phyloP scores from a whole-genome alignment of 208 protist species.

The Crithidia expoeki region DNA sequence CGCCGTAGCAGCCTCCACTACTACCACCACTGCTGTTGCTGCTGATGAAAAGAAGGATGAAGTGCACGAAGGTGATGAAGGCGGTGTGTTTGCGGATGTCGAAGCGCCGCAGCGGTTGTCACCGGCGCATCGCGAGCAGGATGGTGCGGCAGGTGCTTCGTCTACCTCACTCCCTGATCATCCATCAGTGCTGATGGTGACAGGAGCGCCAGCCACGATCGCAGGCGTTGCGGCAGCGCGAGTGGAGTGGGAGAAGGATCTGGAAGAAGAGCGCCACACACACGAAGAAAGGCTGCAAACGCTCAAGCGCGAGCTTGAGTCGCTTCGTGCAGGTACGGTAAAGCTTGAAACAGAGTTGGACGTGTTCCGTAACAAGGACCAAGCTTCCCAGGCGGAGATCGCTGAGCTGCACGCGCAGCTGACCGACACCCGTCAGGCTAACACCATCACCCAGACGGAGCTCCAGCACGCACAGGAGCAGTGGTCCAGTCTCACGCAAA shows the following conservation, averaged over 20 bases:
- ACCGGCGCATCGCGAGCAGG: not conserved
- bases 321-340: not conserved
- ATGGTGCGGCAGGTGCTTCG: not conserved
- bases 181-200: not conserved
- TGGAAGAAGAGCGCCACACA: slow-evolving; percentile 5
- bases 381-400: slow-evolving; percentile 13
- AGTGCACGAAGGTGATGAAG: not conserved
- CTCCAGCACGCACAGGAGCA: slow-evolving; percentile 1
- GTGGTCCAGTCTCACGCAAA: not conserved
- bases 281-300: not conserved
- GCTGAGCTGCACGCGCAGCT: slow-evolving; percentile 8
- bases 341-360: slow-evolving; percentile 7
- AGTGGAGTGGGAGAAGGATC: slow-evolving; percentile 5
- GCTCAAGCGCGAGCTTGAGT: not conserved
- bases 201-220: not conserved
- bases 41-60: not conserved
- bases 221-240: not conserved
- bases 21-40: not conserved
- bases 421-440: not conserved
- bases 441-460: not conserved
- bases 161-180: not conserved
- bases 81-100: slow-evolving; percentile 7
- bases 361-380: slow-evolving; percentile 9
- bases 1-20: not conserved
- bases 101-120: not conserved